Evolutionary conservation across 345 rosid genomes (phyloP), one percentile per base, ranked within the genome.

Genomic region (Salix arbutifolia): DNA sequence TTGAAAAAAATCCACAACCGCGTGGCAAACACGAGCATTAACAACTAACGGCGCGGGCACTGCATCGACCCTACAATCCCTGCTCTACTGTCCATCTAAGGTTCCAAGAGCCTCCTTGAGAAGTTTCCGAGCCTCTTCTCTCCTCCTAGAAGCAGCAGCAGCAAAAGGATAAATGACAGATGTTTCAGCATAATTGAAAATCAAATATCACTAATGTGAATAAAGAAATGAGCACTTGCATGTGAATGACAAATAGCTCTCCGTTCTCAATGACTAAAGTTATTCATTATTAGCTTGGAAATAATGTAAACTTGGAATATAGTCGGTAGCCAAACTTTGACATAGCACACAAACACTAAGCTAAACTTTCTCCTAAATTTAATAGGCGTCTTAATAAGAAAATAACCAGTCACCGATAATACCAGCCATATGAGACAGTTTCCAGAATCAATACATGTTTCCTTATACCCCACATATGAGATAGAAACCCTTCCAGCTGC

Each of bases 101-200:
- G 96, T 88, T 72, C 82, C 89, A 1, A 89, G 87, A 71, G 97
- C 88, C 81, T 92, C 97, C 80, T 84, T 87, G n/a, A 93, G 90
- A 73, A 90, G 90, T 79, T 82, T 76, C 44, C 86, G 97, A 28
- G 93, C 91, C 79, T 91, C 96, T 78, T 95, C 94, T 85, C 99
- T 90, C 78, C 92, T 86, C 89, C 96, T 92, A 65, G 48, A 76
- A 72, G 31, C 76, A 72, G 23, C 62, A 73, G 25, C 14, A 58
- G 18, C 53, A 8, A 5, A 33, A 80, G 74, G 48, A 62, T 44
- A 18, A 53, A 25, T 33, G 16, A 38, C 42, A 38, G 0, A 38
- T 38, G 11, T 60, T 16, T 31, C 8, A 25, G 5, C 4, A 31
- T 2, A 66, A 8, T 52, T 26, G 25, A 23, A 38, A 23, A 26